phyloP scores from a whole-genome alignment of 352 stramenopile species.

The Bremia lactucae region DNA sequence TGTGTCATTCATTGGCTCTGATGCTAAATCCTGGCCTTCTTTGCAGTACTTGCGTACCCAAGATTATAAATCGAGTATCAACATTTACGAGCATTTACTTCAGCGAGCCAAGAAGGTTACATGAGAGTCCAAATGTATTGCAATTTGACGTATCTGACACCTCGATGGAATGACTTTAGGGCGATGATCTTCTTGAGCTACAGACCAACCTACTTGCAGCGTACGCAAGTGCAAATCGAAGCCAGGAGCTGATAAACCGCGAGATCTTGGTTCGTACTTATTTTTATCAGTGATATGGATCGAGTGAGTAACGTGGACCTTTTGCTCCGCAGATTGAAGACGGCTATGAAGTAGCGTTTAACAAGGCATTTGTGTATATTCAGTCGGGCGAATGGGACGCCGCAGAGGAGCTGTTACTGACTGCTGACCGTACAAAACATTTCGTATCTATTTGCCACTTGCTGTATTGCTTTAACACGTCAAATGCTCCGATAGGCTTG shows the following conservation, averaged over 20 bases:
- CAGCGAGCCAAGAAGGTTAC: conserved; percentile 26
- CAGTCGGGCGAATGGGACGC: conserved; percentile 42
- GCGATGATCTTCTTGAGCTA: conserved; percentile 66
- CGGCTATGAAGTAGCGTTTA: conserved; percentile 74
- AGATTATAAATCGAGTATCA: conserved; percentile 52
- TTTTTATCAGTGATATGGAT: background rate
- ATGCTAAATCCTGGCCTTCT: no score
- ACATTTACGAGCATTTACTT: conserved; percentile 68
- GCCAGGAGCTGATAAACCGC: conserved; percentile 37
- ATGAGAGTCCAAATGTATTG: background rate
- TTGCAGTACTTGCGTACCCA: conserved; percentile 55
- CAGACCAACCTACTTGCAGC: conserved; percentile 69
- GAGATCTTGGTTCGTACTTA: conserved; percentile 31
- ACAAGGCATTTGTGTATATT: conserved; percentile 77
- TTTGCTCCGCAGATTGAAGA: conserved; percentile 37
- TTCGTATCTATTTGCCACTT: no score
- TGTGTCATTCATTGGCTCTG: no score
- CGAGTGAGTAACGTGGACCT: background rate
- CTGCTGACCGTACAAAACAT: conserved; percentile 57
- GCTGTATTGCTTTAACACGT: background rate
- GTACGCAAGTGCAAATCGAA: conserved; percentile 52
- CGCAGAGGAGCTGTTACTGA: conserved; percentile 33
- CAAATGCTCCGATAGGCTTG: conserved; percentile 27
- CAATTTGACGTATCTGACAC: background rate
- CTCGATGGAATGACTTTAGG: conserved; percentile 7